Evolutionary conservation across 2,329 filamentous ascomycete genomes (phyloP), one percentile per base, ranked within the genome.

Genomic region (Pestalotiopsis sp.): DNA sequence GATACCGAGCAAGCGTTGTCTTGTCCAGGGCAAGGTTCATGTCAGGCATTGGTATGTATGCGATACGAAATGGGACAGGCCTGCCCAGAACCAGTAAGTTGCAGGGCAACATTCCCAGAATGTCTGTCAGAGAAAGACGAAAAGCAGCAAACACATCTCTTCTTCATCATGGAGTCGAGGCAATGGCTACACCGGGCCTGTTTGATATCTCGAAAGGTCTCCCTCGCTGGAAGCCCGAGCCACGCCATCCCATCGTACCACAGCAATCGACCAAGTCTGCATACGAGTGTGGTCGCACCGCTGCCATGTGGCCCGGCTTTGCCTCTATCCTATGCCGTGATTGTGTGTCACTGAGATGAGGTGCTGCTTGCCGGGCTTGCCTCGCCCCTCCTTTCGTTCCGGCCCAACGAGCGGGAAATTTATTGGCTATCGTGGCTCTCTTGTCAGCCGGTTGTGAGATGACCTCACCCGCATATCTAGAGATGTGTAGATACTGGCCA

Each of bases 341-440:
- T 66, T 49, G 73, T 74, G 70, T 69, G 70, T 69, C 58, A 73
- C 70, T 66, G 67, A 71, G 72, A 74, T 73, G 70, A 72, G 71
- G 72, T 72, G 72, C 72, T 72, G 41, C n/a, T 38, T 23, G 12
- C 62, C 40, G 13, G 13, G 41, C 41, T n/a, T 49, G n/a, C 41
- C 45, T 52, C 23, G 25, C 57, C 31, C 31, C 31, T 36, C 31
- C 31, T 36, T 36, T 36, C 31, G 31, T 36, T 36, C 31, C 31
- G 31, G 12, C 17, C 23, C 20, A 23, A 52, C 38, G 17, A 40
- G 31, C 36, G n/a, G 41, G 23, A 17, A 14, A 63, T 25, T n/a
- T 40, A 65, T 65, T 49, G 62, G 62, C 41, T 65, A 13, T 36
- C 13, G 27, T 20, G 38, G 45, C 20, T 23, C 17, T 36, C n/a